Evolutionary conservation across 371 early-diverging fungal genomes (phyloP), one percentile per base, ranked within the genome.

Genomic region (Globomyces sp.): DNA sequence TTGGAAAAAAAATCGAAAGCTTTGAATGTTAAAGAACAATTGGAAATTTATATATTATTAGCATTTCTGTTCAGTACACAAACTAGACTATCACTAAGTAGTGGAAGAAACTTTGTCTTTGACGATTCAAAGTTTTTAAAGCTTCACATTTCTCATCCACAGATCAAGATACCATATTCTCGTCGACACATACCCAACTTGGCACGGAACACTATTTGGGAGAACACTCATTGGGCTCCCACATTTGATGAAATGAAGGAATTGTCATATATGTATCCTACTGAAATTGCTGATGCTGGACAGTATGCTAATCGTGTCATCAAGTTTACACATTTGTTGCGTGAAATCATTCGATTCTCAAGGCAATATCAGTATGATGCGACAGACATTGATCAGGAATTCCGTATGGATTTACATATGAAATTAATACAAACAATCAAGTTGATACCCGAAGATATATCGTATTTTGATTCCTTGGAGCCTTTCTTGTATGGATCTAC

Each of bases 151-250:
- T 24, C 24, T 24, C 24, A 24, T 24, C 24, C 24, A 24, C 24
- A 24, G 24, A 24, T 24, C 24, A 24, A 24, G 24, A 24, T 24
- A 24, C 24, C 24, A 24, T 24, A 24, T 24, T 24, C 24, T 24
- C 24, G 13, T 5, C 51, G 34, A 51, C 10, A 51, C 13, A 34
- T 51, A 10, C 51, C 51, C 51, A 51, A 51, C 51, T 34, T 51
- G 10, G 51, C 51, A 51, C 51, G 34, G 34, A 51, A 51, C 34
- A 13, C 51, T 13, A 51, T 51, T 51, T 51, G 51, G 51, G 51
- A 51, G 13, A 51, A 51, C 4, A 51, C 51, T 51, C 51, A 51
- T 4, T 51, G 51, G 51, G 51, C 51, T 10, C 51, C 51, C 10
- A 51, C 34, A 34, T 51, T 10, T 51, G 51, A 51, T 13, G 51